A percentile compares a stretch with the other conserved stretches of the same genome.
phyloP scores from a whole-genome alignment of 176 grass and related monocot species.

The Bromus sterilis region DNA sequence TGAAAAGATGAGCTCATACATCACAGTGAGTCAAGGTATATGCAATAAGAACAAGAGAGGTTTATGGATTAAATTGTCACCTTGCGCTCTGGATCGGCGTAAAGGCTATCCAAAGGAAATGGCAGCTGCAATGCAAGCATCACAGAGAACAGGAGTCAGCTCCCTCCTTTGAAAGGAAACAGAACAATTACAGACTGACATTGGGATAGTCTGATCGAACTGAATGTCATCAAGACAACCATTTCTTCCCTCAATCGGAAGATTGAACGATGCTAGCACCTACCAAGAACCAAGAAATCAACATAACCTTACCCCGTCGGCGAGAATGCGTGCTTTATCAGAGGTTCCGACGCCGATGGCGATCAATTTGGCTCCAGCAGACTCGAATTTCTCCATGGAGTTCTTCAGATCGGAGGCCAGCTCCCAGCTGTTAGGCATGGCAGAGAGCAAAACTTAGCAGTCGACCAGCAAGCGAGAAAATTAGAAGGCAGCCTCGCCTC shows the following conservation, averaged over 20 bases:
- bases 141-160: not conserved
- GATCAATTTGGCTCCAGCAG: constrained; percentile 56
- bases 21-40: not conserved
- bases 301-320: constrained; percentile 47
- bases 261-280: not conserved
- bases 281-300: not conserved
- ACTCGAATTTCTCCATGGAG: constrained; percentile 52
- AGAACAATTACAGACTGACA: not conserved
- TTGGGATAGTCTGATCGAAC: not conserved
- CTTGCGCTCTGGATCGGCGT: constrained; percentile 89
- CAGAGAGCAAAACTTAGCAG: not conserved
- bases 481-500: no score
- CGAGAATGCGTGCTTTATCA: constrained; percentile 77
- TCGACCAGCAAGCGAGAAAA: not conserved
- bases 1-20: constrained; percentile 29
- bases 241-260: not conserved
- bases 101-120: constrained; percentile 74
- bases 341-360: constrained; percentile 74
- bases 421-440: constrained; percentile 54
- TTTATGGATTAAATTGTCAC: constrained; percentile 13
- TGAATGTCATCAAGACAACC: not conserved
- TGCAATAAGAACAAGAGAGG: no score
- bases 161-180: not conserved
- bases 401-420: constrained; percentile 76
- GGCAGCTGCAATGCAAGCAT: constrained; percentile 41